Evolutionary conservation across 371 early-diverging fungal genomes (phyloP).

Genomic region (Batrachochytrium dendrobatidis): DNA sequence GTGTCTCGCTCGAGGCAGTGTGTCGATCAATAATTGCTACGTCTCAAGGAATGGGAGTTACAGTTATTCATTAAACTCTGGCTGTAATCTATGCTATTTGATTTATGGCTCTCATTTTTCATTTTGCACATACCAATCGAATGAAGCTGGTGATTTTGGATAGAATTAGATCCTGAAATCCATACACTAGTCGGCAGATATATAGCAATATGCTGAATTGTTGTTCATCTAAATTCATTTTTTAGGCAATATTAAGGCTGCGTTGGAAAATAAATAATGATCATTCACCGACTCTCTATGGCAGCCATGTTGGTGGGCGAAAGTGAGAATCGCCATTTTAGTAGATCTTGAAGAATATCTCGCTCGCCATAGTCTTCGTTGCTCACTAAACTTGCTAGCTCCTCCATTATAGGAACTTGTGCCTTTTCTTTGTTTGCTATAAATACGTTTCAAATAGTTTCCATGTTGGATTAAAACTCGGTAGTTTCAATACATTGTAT

Average conservation of each 20-base stretch:
- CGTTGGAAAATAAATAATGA: no score
- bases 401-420: constrained; percentile 23
- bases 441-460: not conserved
- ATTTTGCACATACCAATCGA: no score
- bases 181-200: no score
- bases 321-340: constrained; percentile 36
- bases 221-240: no score
- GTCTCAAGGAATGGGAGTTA: constrained; percentile 79
- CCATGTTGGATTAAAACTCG: constrained; percentile 6
- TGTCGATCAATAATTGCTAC: constrained; percentile 71
- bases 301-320: not conserved
- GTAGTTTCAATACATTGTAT: no score
- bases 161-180: no score
- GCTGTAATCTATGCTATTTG: not conserved
- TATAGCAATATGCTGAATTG: no score
- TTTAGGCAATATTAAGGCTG: no score
- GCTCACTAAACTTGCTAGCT: constrained; percentile 28
- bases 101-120: not conserved
- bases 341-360: constrained; percentile 34
- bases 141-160: no score
- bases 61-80: constrained; percentile 57
- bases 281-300: no score
- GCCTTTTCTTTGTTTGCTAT: no score
- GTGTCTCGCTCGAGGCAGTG: constrained; percentile 62
- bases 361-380: constrained; percentile 42